Evolutionary conservation across 495 filamentous ascomycete genomes (phyloP), one percentile per base, ranked within the genome.

Genomic region (Arthonia radiata): DNA sequence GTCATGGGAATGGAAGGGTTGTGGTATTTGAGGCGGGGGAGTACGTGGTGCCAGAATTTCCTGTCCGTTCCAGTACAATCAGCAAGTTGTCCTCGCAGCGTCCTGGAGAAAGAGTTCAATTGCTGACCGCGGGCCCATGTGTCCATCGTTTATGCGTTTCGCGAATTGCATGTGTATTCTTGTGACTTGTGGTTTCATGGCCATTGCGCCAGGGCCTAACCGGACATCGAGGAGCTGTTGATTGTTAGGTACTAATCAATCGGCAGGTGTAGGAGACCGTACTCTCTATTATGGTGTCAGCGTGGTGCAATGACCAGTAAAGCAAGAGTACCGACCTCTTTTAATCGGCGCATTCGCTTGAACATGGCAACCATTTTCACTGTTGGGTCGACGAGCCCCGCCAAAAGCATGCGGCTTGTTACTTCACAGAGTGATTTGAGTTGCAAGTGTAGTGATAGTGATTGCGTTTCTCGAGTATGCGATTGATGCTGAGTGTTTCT

Each of bases 1-100:
- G 73, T 69, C 67, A 94, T 83, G 10, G 64, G 60, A 10, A 94
- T 44, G 5, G 63, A 54, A 0, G 86, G 86, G 44, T 97, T 97
- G 56, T 86, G 73, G 55, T 71, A 94, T 57, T 97, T 91, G 14
- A 97, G 55, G 35, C 77, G 64, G 2, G 76, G 75, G 17, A 97
- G 67, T 38, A 64, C 72, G 19, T 65, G 49, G 26, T 62, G 67
- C 81, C 79, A 92, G 59, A 97, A 90, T 56, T 79, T 77, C 31
- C 73, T 78, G 26, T 17, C 29, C 31, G 4, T 14, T 39, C 10
- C 29, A n/a, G 26, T 18, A 21, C 31, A 14, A 33, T 15, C 27
- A 19, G 24, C 9, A n/a, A 2, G 7, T 17, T 16, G 18, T 25
- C 18, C 5, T 12, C 29, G 14, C 11, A 12, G 2, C 8, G 23